Base-by-base conservation (phyloP, 306 rosid species). In the Cucurbita maxima region DNA sequence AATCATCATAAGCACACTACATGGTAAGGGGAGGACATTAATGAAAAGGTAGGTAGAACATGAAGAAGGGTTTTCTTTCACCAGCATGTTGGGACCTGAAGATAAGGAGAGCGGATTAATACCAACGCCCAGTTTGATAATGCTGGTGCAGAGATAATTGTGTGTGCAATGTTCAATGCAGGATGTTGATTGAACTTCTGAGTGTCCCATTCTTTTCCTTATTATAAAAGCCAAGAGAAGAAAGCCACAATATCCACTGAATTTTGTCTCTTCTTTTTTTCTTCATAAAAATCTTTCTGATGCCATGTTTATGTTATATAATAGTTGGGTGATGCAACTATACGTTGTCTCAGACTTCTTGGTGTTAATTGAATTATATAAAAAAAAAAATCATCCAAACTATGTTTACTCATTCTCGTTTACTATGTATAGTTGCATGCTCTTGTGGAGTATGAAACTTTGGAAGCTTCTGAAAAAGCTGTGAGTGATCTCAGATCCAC, bases 381-480 rank as follows among this genome's bases (percentile, higher is more conserved):
- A 34, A 62, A 59, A 25, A 25, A 25, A 59, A 19, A 34, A 22
- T 30, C 15, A 8, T 3, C n/a, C 4, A 9, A n/a, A 62, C 71
- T 18, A 41, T 41, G 36, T 18, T 41, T 40, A 30, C 34, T 30
- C 34, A 30, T 52, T 51, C 50, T 63, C 43, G 15, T 38, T 76
- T 20, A 74, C 66, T 71, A 0, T 70, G 8, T 81, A 59, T 44
- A 95, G 99, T 80, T 95, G 68, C 96, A 95, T 82, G 97, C 92
- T 61, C 84, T 95, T 20, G 90, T 95, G 83, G 96, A 95, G 87
- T 95, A 85, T 20, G 96, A 95, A 81, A 86, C 96, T 16, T 72
- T 84, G 61, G 97, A 91, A 75, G 92, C 97, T 79, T 90, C 93
- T 73, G 97, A 95, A 83, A 91, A 83, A 81, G 99, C 97, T 77